Base-by-base conservation (phyloP, 2,329 filamentous ascomycete genomes). In the Meredithiella fracta region DNA sequence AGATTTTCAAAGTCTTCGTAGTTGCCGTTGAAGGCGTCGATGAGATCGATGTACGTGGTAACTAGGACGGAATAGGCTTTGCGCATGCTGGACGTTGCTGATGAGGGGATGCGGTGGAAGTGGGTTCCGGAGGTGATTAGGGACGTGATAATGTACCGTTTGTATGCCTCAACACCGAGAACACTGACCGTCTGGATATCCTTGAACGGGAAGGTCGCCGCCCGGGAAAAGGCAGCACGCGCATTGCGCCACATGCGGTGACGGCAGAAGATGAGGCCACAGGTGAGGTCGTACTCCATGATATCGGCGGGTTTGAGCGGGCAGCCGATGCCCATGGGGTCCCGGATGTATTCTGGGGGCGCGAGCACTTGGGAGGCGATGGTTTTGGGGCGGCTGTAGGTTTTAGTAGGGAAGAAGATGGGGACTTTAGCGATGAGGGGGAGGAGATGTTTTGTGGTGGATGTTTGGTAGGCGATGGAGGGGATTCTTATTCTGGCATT, bases 101-200 rank as follows among this genome's bases (percentile, higher is more conserved):
- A 40, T 2, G 37, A 3, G 50, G 57, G 17, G 29, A 42, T n/a
- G 17, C 40, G 6, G 38, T 38, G 8, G 37, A 31, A 17, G 22
- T 38, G 29, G 62, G 73, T 78, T 61, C 89, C 90, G 54, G 81
- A 71, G 5, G 78, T 73, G 17, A 98, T 71, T 55, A 96, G 73
- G 54, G 81, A 80, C 8, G 89, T 76, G 15, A 98, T 70, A 7
- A 94, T 66, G 85, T 88, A 96, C 68, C 91, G 94, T 70, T 91
- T 94, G 72, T 94, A 91, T 4, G 87, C 86, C 61, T 95, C 88
- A 3, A 85, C 73, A 84, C 92, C 92, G 53, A 94, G 75, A 65
- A 81, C 83, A 67, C 83, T 91, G 11, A 80, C 73, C 37, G 79
- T 74, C 6, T 29, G 2, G 31, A 74, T 71, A 20, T 81, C 82